Conservation (phyloP, 225 moss, liverwort and hornwort species). For the Marchantia polymorpha region DNA sequence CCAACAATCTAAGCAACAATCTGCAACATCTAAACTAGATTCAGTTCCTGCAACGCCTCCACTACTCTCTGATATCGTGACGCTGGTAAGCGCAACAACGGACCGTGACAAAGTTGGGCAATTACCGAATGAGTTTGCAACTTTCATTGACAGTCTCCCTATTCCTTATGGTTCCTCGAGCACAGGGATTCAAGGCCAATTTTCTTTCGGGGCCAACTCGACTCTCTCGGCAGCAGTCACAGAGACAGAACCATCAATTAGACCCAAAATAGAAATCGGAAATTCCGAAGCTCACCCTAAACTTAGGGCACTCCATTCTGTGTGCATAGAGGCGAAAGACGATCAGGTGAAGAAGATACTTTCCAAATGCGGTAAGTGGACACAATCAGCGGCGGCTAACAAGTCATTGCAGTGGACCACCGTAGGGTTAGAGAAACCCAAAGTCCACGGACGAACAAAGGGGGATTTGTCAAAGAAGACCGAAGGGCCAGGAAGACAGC, state of each 20-base stretch:
- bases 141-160: slow-evolving; percentile 21
- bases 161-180: not conserved
- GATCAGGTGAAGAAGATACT: slow-evolving; percentile 30
- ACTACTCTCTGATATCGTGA: slow-evolving; percentile 21
- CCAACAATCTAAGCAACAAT: not conserved
- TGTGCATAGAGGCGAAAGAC: slow-evolving; percentile 12
- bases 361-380: slow-evolving; percentile 26
- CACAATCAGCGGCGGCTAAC: slow-evolving; percentile 10
- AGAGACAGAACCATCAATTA: slow-evolving; percentile 9
- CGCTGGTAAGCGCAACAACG: slow-evolving; percentile 9
- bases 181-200: slow-evolving; percentile 16
- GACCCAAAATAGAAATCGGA: slow-evolving; percentile 16
- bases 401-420: slow-evolving; percentile 24
- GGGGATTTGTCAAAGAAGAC: not conserved
- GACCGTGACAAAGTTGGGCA: slow-evolving; percentile 8
- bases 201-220: slow-evolving; percentile 11
- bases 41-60: slow-evolving; percentile 27
- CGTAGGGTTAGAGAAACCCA: slow-evolving; percentile 21
- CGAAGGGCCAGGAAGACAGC: slow-evolving; percentile 5
- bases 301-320: not conserved
- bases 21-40: slow-evolving; percentile 21
- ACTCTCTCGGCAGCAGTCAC: not conserved
- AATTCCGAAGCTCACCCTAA: not conserved
- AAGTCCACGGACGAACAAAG: slow-evolving; percentile 10
- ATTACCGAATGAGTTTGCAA: slow-evolving; percentile 9